Evolutionary conservation across 306 rosid genomes (phyloP).

Genomic region (Nissolia schottii): DNA sequence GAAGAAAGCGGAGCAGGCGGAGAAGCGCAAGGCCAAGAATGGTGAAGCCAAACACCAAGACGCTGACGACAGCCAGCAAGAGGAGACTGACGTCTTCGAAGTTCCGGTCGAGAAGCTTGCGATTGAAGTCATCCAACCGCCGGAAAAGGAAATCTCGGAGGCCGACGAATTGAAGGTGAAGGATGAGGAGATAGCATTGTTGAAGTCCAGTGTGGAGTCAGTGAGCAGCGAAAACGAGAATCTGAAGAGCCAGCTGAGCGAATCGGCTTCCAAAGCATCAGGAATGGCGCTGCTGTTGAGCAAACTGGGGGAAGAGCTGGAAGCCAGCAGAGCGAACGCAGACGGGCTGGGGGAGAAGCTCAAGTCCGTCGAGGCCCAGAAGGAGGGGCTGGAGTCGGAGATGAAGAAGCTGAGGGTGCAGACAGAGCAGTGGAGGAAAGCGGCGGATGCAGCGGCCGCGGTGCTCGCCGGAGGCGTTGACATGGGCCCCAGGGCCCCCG

Average conservation of each 20-base stretch:
- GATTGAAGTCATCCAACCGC: slow-evolving; percentile 32
- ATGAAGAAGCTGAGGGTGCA: slow-evolving; percentile 82
- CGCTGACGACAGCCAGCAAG: slow-evolving; percentile 40
- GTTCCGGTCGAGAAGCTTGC: slow-evolving; percentile 55
- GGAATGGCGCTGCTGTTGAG: slow-evolving; percentile 36
- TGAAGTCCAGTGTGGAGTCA: slow-evolving; percentile 44
- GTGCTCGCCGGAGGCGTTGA: slow-evolving; percentile 69
- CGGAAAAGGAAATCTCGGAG: slow-evolving; percentile 41
- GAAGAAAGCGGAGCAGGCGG: slow-evolving; percentile 49
- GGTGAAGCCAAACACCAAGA: slow-evolving; percentile 24
- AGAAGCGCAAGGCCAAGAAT: slow-evolving; percentile 30
- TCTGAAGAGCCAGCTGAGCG: slow-evolving; percentile 49
- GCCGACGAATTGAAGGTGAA: slow-evolving; percentile 37
- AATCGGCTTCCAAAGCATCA: slow-evolving; percentile 40
- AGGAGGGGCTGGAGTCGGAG: slow-evolving; percentile 60
- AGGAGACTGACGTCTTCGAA: slow-evolving; percentile 85
- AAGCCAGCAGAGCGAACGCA: slow-evolving; percentile 37
- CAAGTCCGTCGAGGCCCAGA: slow-evolving; percentile 49
- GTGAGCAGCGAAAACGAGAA: slow-evolving; percentile 38
- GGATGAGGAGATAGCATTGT: slow-evolving; percentile 41
- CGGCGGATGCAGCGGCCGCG: slow-evolving; percentile 93
- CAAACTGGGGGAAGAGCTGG: slow-evolving; percentile 50
- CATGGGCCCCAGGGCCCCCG: slow-evolving; percentile 60
- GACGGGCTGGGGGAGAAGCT: slow-evolving; percentile 45
- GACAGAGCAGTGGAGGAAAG: slow-evolving; percentile 88